Conservation (phyloP, 345 rosid genomes). For the Hibiscus tridactylites region DNA sequence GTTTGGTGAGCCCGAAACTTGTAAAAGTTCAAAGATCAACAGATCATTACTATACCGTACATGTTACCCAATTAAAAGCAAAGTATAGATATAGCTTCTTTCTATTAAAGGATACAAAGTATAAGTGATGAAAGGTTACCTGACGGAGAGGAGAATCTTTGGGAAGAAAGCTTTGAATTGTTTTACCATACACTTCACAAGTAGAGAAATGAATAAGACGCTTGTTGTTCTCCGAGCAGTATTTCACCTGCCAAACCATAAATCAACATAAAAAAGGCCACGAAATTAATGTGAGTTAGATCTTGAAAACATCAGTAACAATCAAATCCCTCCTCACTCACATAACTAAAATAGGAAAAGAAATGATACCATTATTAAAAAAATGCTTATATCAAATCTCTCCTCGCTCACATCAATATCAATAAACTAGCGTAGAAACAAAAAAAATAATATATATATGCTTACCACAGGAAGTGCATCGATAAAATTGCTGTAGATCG, state of each 20-base stretch:
- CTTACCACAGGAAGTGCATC: constrained; percentile 98
- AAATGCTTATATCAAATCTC: not conserved
- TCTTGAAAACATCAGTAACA: not conserved
- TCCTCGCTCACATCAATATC: not conserved
- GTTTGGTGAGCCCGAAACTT: too few relatives aligned
- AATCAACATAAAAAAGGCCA: not conserved
- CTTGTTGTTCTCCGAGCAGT: constrained; percentile 94
- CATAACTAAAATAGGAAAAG: not conserved
- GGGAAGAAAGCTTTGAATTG: constrained; percentile 88
- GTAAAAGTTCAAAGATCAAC: not conserved
- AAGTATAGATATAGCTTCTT: not conserved
- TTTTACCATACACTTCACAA: constrained; percentile 97
- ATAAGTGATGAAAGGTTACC: constrained; percentile 29
- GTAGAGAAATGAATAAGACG: constrained; percentile 98
- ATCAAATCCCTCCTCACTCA: constrained; percentile 8
- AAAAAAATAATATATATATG: not conserved
- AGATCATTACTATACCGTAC: not conserved
- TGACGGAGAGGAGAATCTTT: constrained; percentile 90
- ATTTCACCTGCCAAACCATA: constrained; percentile 50
- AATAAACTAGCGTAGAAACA: not conserved
- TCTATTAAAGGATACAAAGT: not conserved
- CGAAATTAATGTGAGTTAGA: constrained; percentile 16
- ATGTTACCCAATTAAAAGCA: not conserved
- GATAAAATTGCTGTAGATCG: constrained; percentile 94
- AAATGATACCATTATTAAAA: not conserved